Conservation (phyloP, 768 basidiomycete species). For the Rhizopogon sp. region DNA sequence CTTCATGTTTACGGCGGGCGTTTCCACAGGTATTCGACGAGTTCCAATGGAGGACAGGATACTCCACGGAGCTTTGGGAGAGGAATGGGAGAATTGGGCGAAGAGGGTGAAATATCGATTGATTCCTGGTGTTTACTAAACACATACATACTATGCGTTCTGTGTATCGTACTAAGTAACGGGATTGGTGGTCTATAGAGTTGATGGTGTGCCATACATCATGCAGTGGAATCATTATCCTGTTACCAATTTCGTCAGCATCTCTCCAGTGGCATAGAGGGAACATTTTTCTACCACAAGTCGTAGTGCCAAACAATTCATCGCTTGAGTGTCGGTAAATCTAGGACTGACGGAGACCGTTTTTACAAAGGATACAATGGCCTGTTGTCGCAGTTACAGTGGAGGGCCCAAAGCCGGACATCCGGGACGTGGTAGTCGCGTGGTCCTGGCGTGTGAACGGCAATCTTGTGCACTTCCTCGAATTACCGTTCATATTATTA, state of each 20-base stretch:
- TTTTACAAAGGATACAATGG: neutral
- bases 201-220: neutral
- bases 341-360: no score
- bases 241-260: no score
- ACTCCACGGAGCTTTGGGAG: slow-evolving; percentile 23
- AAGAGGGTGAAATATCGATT: slow-evolving; percentile 23
- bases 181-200: neutral
- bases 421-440: no score
- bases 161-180: neutral
- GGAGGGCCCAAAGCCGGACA: no score
- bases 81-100: slow-evolving; percentile 30
- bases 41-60: slow-evolving; percentile 23
- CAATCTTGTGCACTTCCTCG: no score
- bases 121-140: slow-evolving; percentile 27
- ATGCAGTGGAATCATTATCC: no score
- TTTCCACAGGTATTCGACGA: neutral
- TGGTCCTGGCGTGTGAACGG: no score
- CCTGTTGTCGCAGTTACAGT: neutral
- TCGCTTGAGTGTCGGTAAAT: no score
- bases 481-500: no score
- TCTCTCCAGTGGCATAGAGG: no score
- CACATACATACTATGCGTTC: neutral
- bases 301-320: no score
- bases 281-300: no score
- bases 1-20: neutral